Base-by-base conservation (phyloP, 2,329 filamentous ascomycete genomes). In the Aspergillus japonicus region DNA sequence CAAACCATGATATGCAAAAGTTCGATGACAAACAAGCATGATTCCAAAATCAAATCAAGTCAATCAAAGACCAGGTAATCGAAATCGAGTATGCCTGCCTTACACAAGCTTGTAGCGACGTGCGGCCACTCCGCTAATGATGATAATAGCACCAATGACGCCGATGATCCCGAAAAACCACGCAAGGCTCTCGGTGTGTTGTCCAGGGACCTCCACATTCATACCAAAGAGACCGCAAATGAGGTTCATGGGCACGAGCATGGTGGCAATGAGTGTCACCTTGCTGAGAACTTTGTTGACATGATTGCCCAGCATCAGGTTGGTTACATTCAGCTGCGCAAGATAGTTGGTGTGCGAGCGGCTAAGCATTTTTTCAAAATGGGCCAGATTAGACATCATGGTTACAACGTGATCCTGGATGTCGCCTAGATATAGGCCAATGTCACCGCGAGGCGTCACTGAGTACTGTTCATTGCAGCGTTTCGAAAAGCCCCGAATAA, bases 391-490 rank as follows among this genome's bases (percentile, higher is more conserved):
- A 67, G 91, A 95, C 85, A 96, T 96, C 94, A 98, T 98, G 50
- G 95, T 99, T 61, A 99, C 92, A 56, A 99, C 94, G 84, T 99
- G 95, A 78, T 99, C 95, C 77, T 99, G 95, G 65, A 99, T 97
- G 78, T 99, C 95, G 71, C 92, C 92, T 39, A 99, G 85, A 73
- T 99, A 99, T 70, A 99, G 86, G 23, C 93, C 95, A 66, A 99
- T 96, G 72, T 99, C 95, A 80, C 95, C 95, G 51, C 93, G 90
- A 6, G 95, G 95, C 1, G 95, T 96, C 55, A 98, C 90, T 66
- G 91, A 90, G 81, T 96, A 98, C 65, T 96, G 92, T 73, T 97
- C 94, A 74, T 98, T 99, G 85, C 95, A 99, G 54, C 96, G 91
- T 81, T 99, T 99, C 55, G 95, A 96, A 72, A 99, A 99, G 31